Evolutionary conservation across 2,329 filamentous ascomycete species (phyloP).

Genomic region (Botrytis byssoidea): DNA sequence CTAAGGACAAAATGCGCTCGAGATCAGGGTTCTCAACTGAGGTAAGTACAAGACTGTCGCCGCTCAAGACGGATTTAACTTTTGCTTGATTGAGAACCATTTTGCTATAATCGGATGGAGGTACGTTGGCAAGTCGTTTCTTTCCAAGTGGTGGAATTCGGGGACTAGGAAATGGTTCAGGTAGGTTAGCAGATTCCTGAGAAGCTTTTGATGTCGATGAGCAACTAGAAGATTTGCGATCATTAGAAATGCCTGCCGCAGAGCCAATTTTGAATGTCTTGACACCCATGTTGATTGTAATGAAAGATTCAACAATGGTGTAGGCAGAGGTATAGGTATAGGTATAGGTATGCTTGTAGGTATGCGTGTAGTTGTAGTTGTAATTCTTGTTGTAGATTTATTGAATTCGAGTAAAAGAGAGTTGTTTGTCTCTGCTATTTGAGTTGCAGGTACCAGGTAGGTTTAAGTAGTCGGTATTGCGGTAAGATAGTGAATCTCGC

Average conservation of each 20-base stretch:
- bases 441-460: not conserved
- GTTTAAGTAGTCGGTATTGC: not conserved
- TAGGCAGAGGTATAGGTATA: not conserved
- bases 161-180: slow-evolving; percentile 41
- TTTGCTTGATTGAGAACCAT: slow-evolving; percentile 53
- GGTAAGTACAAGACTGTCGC: slow-evolving; percentile 84
- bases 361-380: not conserved
- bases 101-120: slow-evolving; percentile 36
- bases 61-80: slow-evolving; percentile 92
- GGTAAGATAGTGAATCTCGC: not conserved
- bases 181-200: slow-evolving; percentile 34
- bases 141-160: slow-evolving; percentile 26
- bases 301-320: not conserved
- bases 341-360: not conserved
- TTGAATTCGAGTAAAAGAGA: not conserved
- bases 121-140: slow-evolving; percentile 31
- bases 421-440: not conserved
- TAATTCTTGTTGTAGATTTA: not conserved
- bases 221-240: slow-evolving; percentile 18
- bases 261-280: slow-evolving; percentile 34
- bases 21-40: slow-evolving; percentile 76
- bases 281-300: slow-evolving; percentile 27
- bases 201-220: slow-evolving; percentile 26
- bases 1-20: slow-evolving; percentile 85
- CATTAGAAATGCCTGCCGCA: slow-evolving; percentile 17